Percentiles rank a stretch among this genome's conserved stretches.
Conservation (phyloP, 2,329 filamentous ascomycete species). For the Pseudogymnoascus sp. region DNA sequence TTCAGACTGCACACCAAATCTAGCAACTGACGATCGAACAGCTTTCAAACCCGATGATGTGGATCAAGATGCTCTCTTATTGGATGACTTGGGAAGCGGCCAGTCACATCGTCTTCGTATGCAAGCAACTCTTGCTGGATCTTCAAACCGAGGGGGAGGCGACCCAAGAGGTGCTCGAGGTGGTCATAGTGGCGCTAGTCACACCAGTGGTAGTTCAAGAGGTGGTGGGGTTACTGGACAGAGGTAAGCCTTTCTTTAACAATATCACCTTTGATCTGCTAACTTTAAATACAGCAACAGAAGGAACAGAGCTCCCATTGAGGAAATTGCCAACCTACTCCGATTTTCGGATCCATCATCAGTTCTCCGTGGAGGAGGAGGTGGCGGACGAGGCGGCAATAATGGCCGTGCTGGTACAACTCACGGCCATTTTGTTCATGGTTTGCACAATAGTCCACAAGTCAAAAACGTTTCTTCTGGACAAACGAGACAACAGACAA, state of each 20-base stretch:
- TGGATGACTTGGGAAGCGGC: constrained; percentile 6
- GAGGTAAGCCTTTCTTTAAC: background rate
- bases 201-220: background rate
- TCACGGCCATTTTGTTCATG: background rate
- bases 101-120: constrained; percentile 12
- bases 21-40: background rate
- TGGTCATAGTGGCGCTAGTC: background rate
- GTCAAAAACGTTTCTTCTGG: background rate
- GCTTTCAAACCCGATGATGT: constrained; percentile 12
- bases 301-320: background rate
- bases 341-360: background rate
- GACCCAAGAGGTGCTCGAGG: background rate
- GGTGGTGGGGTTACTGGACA: background rate
- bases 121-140: background rate
- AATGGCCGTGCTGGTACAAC: background rate
- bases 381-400: background rate
- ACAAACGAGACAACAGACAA: background rate
- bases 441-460: background rate
- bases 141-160: background rate
- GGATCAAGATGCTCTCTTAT: constrained; percentile 6
- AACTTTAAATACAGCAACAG: background rate
- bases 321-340: constrained; percentile 6
- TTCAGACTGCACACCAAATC: background rate
- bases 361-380: background rate
- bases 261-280: background rate